These are phyloP conservation scores for Chlorophyllum brunneum DNA, from an alignment of 768 basidiomycete species.

Conservation along the genomic window DNA sequence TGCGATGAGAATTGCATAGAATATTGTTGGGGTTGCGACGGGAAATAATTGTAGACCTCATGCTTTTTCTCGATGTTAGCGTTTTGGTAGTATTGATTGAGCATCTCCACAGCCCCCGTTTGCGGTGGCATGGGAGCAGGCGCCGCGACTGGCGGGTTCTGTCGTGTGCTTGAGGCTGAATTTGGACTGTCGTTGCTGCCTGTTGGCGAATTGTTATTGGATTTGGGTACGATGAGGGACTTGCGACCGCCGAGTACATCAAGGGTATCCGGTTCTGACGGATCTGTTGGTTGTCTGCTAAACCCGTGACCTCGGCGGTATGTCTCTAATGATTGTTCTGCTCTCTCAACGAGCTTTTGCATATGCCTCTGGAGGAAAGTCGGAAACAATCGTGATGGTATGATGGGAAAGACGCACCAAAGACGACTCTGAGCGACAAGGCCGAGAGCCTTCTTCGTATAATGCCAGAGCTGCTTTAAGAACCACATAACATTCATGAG, in stretches of 20 bases:
- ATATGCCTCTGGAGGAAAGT: constrained; percentile 4
- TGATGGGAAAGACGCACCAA: neutral
- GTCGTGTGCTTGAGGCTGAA: constrained; percentile 8
- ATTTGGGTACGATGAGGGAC: constrained; percentile 27
- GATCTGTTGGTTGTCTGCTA: constrained; percentile 4
- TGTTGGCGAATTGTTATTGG: constrained; percentile 26
- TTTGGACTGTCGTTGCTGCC: constrained; percentile 1
- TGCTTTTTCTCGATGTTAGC: constrained; percentile 14
- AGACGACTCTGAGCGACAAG: constrained; percentile 16
- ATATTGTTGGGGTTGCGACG: neutral
- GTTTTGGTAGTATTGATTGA: constrained; percentile 23
- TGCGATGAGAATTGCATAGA: neutral
- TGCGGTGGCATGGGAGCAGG: constrained; percentile 22
- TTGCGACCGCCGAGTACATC: constrained; percentile 37
- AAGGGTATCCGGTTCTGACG: constrained; percentile 29
- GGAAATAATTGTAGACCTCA: constrained; percentile 1
- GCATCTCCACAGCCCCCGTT: constrained; percentile 20
- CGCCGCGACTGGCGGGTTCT: constrained; percentile 18
- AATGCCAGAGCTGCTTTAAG: constrained; percentile 33
- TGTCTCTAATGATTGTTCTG: constrained; percentile 3
- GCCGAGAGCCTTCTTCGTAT: constrained; percentile 38
- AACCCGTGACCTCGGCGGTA: constrained; percentile 4
- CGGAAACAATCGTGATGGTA: neutral
- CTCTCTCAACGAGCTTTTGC: constrained; percentile 10
- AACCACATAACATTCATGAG: constrained; percentile 34